Evolutionary conservation across 1,284 basidiomycete genomes (phyloP), one percentile per base, ranked within the genome.

Genomic region (Trametes hirsuta): DNA sequence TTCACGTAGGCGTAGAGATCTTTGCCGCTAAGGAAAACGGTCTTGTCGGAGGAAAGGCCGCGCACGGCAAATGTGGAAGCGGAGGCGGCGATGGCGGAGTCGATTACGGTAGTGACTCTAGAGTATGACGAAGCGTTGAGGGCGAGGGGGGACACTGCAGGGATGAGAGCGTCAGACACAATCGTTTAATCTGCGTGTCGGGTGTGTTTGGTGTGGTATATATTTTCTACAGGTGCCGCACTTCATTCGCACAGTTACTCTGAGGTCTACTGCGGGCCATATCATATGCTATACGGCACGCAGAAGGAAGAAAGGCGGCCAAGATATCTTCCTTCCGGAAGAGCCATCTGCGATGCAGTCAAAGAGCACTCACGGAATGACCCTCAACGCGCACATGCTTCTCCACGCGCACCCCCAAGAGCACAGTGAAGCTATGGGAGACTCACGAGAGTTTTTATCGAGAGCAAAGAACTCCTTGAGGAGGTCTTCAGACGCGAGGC

Each of bases 401-500:
- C 30, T 30, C 30, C 30, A 30, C 30, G 30, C 30, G 8, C 30
- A 30, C 8, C 30, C 5, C 30, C 53, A 65, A 51, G 42, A 46
- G 6, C 14, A 11, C 12, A 25, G 15, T 21, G 44, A 21, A 25
- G 5, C 5, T 12, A 5, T 45, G 25, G 12, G 50, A 41, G 1
- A 84, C 91, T 69, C 74, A 94, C 91, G 76, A 61, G 94, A 93
- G 76, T 96, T 88, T 78, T 97, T 97, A 73, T 91, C 87, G 58
- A 93, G 82, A 2, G 79, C 76, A 72, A 97, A 92, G 77, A 96
- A 93, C 70, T 96, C 91, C 56, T 84, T 84, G 70, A 97, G 81
- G 39, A 97, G 82, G 71, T 97, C 95, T 71, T 93, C 91, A 37
- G 87, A 85, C n/a, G 94, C 95, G 55, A 97, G 77, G 45, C 95